Evolutionary conservation across 192 early-diverging fungal species (phyloP).

Genomic region (Coemansia sp.): DNA sequence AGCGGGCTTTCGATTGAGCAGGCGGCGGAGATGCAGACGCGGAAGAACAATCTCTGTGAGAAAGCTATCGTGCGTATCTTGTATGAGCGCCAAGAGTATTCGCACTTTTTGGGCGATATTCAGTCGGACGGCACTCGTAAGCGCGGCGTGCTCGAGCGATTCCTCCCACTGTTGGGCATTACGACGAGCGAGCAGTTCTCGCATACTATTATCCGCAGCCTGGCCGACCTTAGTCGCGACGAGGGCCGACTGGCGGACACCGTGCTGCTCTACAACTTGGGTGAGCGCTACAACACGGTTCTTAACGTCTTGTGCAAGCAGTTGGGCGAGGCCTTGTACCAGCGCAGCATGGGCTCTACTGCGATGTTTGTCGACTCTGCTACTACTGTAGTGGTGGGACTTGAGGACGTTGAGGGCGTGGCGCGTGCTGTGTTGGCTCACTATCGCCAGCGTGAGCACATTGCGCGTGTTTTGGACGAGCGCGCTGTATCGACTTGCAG

Average conservation of each 20-base stretch:
- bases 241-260: slow-evolving; percentile 75
- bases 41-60: slow-evolving; percentile 30
- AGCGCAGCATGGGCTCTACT: slow-evolving; percentile 18
- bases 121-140: slow-evolving; percentile 51
- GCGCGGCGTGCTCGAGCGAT: slow-evolving; percentile 70
- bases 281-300: slow-evolving; percentile 75
- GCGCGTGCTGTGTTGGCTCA: slow-evolving; percentile 56
- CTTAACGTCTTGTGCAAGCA: slow-evolving; percentile 70
- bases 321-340: slow-evolving; percentile 64
- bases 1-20: background rate
- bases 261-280: slow-evolving; percentile 77
- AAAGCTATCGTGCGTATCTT: slow-evolving; percentile 57
- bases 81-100: slow-evolving; percentile 65
- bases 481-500: slow-evolving; percentile 61
- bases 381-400: background rate
- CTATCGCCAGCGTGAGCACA: slow-evolving; percentile 58
- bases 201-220: slow-evolving; percentile 64
- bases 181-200: slow-evolving; percentile 65
- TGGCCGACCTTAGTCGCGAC: slow-evolving; percentile 73
- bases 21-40: slow-evolving; percentile 2
- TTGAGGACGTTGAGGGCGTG: slow-evolving; percentile 55
- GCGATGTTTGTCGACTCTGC: background rate
- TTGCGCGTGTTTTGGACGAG: slow-evolving; percentile 42
- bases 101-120: slow-evolving; percentile 62
- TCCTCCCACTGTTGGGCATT: slow-evolving; percentile 67